These are phyloP conservation scores for Trapa incisa DNA, from an alignment of 345 rosid genomes.

Conservation along the genomic window DNA sequence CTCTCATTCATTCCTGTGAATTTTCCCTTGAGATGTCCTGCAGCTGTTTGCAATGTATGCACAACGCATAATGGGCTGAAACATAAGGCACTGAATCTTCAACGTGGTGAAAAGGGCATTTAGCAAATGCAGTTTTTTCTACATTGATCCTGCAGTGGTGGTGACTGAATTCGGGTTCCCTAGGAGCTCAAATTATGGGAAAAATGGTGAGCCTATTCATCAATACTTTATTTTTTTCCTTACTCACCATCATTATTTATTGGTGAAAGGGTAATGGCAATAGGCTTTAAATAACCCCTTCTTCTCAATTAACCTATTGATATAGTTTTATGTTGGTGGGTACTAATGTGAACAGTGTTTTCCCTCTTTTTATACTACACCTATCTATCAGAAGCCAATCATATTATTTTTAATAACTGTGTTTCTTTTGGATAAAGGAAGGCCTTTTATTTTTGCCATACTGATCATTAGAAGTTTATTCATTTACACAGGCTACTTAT, in stretches of 20 bases:
- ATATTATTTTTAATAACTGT: too few relatives aligned
- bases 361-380: too few relatives aligned
- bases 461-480: background rate
- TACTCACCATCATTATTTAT: too few relatives aligned
- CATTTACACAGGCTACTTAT: constrained; percentile 13
- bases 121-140: background rate
- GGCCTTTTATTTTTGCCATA: too few relatives aligned
- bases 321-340: background rate
- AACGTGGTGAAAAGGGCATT: background rate
- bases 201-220: background rate
- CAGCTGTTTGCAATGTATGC: background rate
- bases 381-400: too few relatives aligned
- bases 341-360: background rate
- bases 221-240: background rate
- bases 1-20: background rate
- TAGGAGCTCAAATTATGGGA: background rate
- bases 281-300: background rate
- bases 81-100: background rate
- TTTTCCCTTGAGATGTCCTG: background rate
- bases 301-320: background rate
- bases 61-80: background rate
- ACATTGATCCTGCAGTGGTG: background rate
- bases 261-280: too few relatives aligned
- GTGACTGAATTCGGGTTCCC: background rate
- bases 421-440: too few relatives aligned